Evolutionary conservation across 805 yeast genomes (phyloP).

Genomic region (Candida railenensis): DNA sequence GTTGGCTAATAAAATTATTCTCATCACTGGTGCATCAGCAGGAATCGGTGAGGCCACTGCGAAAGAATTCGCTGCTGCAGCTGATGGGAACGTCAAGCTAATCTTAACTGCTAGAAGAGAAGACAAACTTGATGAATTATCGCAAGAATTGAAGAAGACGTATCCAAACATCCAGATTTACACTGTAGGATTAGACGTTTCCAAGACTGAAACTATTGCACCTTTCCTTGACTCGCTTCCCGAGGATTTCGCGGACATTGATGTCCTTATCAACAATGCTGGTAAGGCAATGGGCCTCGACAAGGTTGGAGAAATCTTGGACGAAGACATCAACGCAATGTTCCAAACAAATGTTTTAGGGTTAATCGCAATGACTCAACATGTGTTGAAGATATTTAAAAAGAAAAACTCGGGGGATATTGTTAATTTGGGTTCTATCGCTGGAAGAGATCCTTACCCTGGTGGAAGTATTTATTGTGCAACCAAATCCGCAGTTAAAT

Average conservation of each 20-base stretch:
- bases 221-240: constrained; percentile 57
- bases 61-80: constrained; percentile 73
- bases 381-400: constrained; percentile 69
- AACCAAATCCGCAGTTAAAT: constrained; percentile 68
- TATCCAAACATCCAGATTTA: constrained; percentile 58
- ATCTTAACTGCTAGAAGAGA: constrained; percentile 77
- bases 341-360: constrained; percentile 88
- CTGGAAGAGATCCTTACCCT: constrained; percentile 77
- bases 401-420: constrained; percentile 70
- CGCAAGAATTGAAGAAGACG: constrained; percentile 42
- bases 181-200: constrained; percentile 51
- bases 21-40: constrained; percentile 95
- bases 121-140: constrained; percentile 53
- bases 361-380: constrained; percentile 79
- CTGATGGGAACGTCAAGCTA: constrained; percentile 68
- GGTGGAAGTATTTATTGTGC: constrained; percentile 81
- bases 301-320: constrained; percentile 63
- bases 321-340: constrained; percentile 70
- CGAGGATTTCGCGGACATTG: constrained; percentile 59
- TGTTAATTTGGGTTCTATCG: constrained; percentile 73
- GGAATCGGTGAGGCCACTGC: constrained; percentile 97
- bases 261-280: constrained; percentile 69
- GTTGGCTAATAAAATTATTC: constrained; percentile 71
- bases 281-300: constrained; percentile 82
- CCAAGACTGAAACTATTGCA: constrained; percentile 39